These are phyloP conservation scores for Globisporangium camurandrum DNA, from an alignment of 352 stramenopile genomes.

Conservation along the genomic window DNA sequence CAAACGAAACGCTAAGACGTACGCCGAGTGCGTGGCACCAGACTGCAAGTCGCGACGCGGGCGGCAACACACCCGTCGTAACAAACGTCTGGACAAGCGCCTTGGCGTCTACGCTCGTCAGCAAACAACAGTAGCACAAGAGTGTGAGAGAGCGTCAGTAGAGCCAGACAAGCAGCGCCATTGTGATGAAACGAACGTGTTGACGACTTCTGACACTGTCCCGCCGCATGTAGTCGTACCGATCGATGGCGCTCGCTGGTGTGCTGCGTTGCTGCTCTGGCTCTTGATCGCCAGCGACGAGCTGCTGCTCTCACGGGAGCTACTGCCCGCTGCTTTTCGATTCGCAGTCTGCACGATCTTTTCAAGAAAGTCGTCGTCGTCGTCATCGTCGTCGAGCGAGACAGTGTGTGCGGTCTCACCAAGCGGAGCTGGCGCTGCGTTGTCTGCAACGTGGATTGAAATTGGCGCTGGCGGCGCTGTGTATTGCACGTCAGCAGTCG, in stretches of 20 bases:
- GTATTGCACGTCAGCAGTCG: too few species aligned
- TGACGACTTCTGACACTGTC: too few species aligned
- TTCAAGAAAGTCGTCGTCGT: slow-evolving; percentile 42
- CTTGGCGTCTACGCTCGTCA: too few species aligned
- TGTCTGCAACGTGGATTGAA: slow-evolving; percentile 4
- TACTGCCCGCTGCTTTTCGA: slow-evolving; percentile 17
- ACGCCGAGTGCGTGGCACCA: slow-evolving; percentile 54
- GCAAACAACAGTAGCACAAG: slow-evolving; percentile 3
- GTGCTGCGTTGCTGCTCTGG: slow-evolving; percentile 27
- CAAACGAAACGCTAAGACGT: not conserved
- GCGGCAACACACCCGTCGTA: slow-evolving; percentile 26
- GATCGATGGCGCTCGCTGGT: slow-evolving; percentile 11
- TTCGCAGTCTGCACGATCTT: slow-evolving; percentile 51
- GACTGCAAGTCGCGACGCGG: slow-evolving; percentile 33
- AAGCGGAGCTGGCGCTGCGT: not conserved
- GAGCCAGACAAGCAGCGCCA: not conserved
- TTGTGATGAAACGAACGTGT: too few species aligned
- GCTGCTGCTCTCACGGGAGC: slow-evolving; percentile 48
- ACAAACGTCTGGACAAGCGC: too few species aligned
- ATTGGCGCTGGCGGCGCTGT: slow-evolving; percentile 12
- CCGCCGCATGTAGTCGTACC: not conserved
- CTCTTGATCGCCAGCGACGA: slow-evolving; percentile 63
- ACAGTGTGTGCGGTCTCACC: slow-evolving; percentile 12
- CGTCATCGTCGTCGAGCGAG: slow-evolving; percentile 30
- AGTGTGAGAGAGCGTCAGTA: not conserved